Conservation (phyloP, 2,329 filamentous ascomycete genomes). For the Escovopsis weberi region DNA sequence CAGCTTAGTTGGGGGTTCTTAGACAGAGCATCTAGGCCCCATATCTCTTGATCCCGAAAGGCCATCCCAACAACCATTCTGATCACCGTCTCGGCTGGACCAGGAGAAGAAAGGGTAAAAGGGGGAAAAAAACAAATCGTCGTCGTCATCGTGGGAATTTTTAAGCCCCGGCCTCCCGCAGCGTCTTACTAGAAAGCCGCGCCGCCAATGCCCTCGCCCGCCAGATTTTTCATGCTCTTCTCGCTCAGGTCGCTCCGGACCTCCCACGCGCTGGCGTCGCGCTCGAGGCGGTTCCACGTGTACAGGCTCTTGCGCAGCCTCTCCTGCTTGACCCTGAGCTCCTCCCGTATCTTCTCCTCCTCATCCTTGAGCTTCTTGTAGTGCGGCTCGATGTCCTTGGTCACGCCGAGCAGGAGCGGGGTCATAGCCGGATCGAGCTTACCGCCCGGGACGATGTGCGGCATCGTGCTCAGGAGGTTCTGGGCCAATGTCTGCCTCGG, state of each 20-base stretch:
- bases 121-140: too few relatives aligned
- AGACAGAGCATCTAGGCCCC: too few relatives aligned
- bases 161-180: too few relatives aligned
- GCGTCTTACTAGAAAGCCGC: constrained; percentile 32
- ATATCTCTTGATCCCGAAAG: too few relatives aligned
- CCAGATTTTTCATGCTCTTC: constrained; percentile 40
- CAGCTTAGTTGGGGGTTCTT: too few relatives aligned
- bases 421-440: constrained; percentile 35
- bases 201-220: constrained; percentile 40
- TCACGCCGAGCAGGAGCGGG: constrained; percentile 31
- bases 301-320: constrained; percentile 37
- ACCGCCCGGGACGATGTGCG: constrained; percentile 37
- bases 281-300: constrained; percentile 38
- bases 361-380: constrained; percentile 40
- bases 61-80: too few relatives aligned
- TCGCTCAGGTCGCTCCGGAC: constrained; percentile 42
- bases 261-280: constrained; percentile 39
- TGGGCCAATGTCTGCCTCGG: constrained; percentile 35
- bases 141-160: too few relatives aligned
- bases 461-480: constrained; percentile 34
- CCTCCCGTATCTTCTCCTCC: constrained; percentile 41
- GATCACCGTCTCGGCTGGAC: too few relatives aligned
- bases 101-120: too few relatives aligned
- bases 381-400: constrained; percentile 39
- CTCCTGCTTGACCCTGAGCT: constrained; percentile 38